Evolutionary conservation across 2,329 filamentous ascomycete species (phyloP).

Genomic region (Plenodomus biglobosus): DNA sequence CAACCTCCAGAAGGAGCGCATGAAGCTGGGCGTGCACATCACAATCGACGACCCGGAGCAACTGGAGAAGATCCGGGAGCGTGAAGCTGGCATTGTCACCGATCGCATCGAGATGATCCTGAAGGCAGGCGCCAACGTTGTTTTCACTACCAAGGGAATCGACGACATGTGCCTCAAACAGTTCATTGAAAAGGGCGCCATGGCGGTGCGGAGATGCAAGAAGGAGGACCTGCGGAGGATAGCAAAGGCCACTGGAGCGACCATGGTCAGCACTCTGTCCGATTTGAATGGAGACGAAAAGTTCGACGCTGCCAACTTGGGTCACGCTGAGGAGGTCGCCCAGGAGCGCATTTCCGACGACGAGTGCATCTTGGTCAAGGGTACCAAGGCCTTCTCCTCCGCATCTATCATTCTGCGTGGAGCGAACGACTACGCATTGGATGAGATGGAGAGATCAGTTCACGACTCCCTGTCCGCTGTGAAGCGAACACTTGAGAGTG

Average conservation of each 20-base stretch:
- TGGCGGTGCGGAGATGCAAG: conserved; percentile 95
- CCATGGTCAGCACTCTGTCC: conserved; percentile 87
- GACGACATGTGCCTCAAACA: conserved; percentile 93
- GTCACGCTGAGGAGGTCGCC: conserved; percentile 91
- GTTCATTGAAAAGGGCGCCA: conserved; percentile 91
- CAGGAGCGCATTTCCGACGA: conserved; percentile 99
- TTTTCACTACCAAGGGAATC: conserved; percentile 97
- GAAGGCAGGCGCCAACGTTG: conserved; percentile 93
- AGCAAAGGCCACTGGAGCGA: conserved; percentile 92
- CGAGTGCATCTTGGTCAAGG: conserved; percentile 95
- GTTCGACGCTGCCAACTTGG: conserved; percentile 87
- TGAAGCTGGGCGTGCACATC: conserved; percentile 99
- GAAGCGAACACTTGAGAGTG: conserved; percentile 95
- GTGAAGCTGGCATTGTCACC: conserved; percentile 89
- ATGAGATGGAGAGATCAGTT: conserved; percentile 98
- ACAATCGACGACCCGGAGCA: conserved; percentile 97
- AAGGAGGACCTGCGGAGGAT: conserved; percentile 97
- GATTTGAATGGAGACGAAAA: conserved; percentile 97
- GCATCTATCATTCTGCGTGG: conserved; percentile 95
- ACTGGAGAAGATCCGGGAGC: conserved; percentile 92
- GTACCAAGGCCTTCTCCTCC: conserved; percentile 89
- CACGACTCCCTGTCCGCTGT: conserved; percentile 97
- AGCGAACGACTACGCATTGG: conserved; percentile 91
- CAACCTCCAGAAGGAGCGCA: conserved; percentile 97
- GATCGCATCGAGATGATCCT: conserved; percentile 97